phyloP scores from a whole-genome alignment of 139 green algal species.

The Chlorella sp. region DNA sequence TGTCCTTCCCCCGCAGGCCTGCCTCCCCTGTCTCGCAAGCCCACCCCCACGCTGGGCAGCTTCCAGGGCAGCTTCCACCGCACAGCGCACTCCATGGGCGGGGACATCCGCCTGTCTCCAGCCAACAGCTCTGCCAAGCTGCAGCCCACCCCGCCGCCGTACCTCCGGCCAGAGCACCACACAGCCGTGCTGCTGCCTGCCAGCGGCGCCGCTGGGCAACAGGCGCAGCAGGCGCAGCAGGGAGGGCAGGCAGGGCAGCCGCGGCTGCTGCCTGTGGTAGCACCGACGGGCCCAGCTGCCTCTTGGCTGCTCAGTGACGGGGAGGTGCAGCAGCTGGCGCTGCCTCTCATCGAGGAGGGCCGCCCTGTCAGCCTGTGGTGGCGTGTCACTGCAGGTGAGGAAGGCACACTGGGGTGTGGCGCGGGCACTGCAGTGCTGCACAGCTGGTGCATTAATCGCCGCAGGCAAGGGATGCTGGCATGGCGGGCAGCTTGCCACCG shows the following conservation, averaged over 20 bases:
- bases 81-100: not conserved
- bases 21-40: not conserved
- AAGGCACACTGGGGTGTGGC: not conserved
- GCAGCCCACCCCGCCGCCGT: not conserved
- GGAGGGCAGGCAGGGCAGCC: not conserved
- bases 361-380: conserved; percentile 36
- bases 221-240: not conserved
- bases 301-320: conserved; percentile 17
- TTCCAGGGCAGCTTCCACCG: conserved; percentile 1
- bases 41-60: not conserved
- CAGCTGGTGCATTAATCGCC: too few relatives aligned
- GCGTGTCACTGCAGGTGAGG: conserved; percentile 42
- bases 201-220: not conserved
- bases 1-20: not conserved
- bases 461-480: conserved; percentile 21
- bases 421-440: too few relatives aligned
- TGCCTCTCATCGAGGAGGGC: conserved; percentile 37
- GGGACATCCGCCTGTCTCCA: not conserved
- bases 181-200: not conserved
- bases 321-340: conserved; percentile 16
- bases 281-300: not conserved
- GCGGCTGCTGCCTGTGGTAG: conserved; percentile 13
- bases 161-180: conserved; percentile 4
- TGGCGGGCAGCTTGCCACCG: not conserved
- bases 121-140: not conserved